Base-by-base conservation (phyloP, 192 early-diverging fungal species). In the Bifiguratus adelaidae region DNA sequence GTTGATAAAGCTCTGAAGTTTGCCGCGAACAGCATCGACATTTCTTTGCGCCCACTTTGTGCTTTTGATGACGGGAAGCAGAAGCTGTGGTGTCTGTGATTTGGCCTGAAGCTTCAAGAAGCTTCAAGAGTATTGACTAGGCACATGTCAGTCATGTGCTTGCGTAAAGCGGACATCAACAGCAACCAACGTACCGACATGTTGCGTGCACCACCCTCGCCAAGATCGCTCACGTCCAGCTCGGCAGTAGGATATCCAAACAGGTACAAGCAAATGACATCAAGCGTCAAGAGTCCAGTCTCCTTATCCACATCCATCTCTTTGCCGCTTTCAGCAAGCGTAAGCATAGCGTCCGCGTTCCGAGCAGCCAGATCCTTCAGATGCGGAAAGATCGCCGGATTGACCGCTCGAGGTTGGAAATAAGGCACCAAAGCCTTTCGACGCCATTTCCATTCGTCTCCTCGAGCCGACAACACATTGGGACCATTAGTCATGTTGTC, bases 361-460 rank as follows among this genome's bases (percentile, higher is more conserved):
- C 50, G 9, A 2, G 5, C 18, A 7, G 44, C 56, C 35, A 47
- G 38, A 4, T 33, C 41, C 8, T 43, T 48, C 3, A 54, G 47
- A 51, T 50, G 58, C 7, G 62, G 62, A 18, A 65, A 20, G 22
- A 58, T 27, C 0, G 52, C 53, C 13, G 56, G 51, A 8, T 50
- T 44, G 16, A 65, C 36, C 41, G 50, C 47, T 8, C 44, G 50
- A 12, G 51, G 52, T 13, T 54, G 56, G 25, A 65, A 65, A 23
- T 52, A 52, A 21, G 56, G 62, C 21, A 53, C 21, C 18, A 65
- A 30, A 15, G 55, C 21, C 28, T 55, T 44, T 20, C 62, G 62
- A 41, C 62, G 51, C 62, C 62, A 65, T 18, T 36, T 47, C 62
- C 62, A 65, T 11, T 58, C 62, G 55, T 63, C 29, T 33, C 41